Evolutionary conservation across 1,139 yeast genomes (phyloP).

Genomic region (Zygotorulaspora mrakii): DNA sequence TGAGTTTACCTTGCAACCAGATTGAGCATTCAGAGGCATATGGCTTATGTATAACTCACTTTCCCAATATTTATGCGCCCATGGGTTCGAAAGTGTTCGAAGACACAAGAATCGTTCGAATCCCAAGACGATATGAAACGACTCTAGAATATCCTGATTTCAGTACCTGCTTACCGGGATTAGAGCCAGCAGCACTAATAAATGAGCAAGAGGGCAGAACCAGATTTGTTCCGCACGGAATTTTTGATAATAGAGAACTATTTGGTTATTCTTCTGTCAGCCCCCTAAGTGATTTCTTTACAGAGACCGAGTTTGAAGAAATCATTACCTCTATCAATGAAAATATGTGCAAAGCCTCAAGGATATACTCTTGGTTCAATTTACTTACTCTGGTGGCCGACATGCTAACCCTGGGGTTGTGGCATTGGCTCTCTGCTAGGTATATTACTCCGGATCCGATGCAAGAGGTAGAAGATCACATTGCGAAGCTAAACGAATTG

Average conservation of each 20-base stretch:
- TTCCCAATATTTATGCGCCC: constrained; percentile 52
- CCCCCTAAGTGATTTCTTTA: constrained; percentile 47
- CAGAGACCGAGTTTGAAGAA: constrained; percentile 39
- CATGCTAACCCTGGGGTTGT: constrained; percentile 44
- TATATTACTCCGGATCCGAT: constrained; percentile 27
- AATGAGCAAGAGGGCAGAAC: constrained; percentile 28
- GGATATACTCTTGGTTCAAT: constrained; percentile 40
- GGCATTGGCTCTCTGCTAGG: constrained; percentile 33
- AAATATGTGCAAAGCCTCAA: constrained; percentile 42
- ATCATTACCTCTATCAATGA: constrained; percentile 49
- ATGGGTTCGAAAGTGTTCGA: constrained; percentile 35
- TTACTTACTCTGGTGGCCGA: constrained; percentile 46
- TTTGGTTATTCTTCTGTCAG: constrained; percentile 55
- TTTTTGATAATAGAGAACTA: constrained; percentile 40
- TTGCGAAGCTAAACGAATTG: constrained; percentile 43
- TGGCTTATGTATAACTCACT: constrained; percentile 55
- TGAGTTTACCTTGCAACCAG: constrained; percentile 15
- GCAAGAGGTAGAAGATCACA: constrained; percentile 45
- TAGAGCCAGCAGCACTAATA: constrained; percentile 58
- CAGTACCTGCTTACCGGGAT: constrained; percentile 56
- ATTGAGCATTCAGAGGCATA: constrained; percentile 32
- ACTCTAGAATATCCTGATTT: constrained; percentile 51
- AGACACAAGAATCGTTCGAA: constrained; percentile 55
- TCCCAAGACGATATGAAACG: constrained; percentile 50
- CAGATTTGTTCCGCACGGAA: constrained; percentile 41